Evolutionary conservation across 352 stramenopile species (phyloP).

Genomic region (Phytophthora hybrid): DNA sequence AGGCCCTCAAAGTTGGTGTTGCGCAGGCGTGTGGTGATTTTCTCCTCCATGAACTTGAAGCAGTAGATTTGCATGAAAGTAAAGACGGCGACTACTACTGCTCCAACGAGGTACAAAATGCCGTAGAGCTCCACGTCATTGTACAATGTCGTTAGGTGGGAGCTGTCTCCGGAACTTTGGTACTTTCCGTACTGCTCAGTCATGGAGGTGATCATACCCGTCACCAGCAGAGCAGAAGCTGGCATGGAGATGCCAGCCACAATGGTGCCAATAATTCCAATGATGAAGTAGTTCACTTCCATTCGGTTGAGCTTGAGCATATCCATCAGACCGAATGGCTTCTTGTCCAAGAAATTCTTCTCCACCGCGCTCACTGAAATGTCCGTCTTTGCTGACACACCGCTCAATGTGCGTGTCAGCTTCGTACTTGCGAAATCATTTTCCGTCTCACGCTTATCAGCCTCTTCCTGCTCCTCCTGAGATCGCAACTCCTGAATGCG

Average conservation of each 20-base stretch:
- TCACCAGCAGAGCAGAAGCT: slow-evolving; percentile 43
- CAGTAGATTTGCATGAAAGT: slow-evolving; percentile 49
- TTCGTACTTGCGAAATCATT: not conserved
- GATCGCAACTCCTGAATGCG: slow-evolving; percentile 53
- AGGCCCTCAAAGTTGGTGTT: slow-evolving; percentile 53
- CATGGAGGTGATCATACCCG: slow-evolving; percentile 51
- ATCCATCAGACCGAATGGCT: slow-evolving; percentile 9
- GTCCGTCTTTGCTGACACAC: slow-evolving; percentile 12
- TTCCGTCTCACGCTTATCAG: not conserved
- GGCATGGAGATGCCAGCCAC: slow-evolving; percentile 44
- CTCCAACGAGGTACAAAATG: slow-evolving; percentile 40
- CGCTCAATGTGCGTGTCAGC: slow-evolving; percentile 20
- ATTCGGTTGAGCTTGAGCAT: slow-evolving; percentile 2
- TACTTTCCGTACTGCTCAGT: slow-evolving; percentile 49
- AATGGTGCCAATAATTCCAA: slow-evolving; percentile 10
- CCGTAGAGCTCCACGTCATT: slow-evolving; percentile 33
- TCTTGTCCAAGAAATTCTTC: slow-evolving; percentile 22
- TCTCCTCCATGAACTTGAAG: slow-evolving; percentile 61
- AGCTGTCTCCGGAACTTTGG: slow-evolving; percentile 25
- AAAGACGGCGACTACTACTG: slow-evolving; percentile 38
- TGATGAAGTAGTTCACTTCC: slow-evolving; percentile 13
- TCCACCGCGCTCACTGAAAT: slow-evolving; percentile 22
- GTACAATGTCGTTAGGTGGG: slow-evolving; percentile 42
- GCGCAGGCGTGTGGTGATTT: slow-evolving; percentile 51
- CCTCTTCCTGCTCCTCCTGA: slow-evolving; percentile 7